phyloP scores from a whole-genome alignment of 139 green algal genomes.

The Chlamydomonas sp. region DNA sequence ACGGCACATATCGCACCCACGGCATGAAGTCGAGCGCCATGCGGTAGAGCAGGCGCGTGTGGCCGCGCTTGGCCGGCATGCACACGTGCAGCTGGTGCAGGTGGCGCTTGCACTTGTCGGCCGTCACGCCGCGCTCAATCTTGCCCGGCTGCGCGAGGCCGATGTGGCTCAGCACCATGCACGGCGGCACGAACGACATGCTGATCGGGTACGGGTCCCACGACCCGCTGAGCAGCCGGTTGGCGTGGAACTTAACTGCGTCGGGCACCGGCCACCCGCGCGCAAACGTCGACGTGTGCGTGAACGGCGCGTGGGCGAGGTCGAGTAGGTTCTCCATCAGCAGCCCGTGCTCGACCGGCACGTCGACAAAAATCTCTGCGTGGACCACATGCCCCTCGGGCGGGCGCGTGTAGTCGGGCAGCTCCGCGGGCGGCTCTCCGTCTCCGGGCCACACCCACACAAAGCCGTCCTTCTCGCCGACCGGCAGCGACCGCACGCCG shows the following conservation, averaged over 20 bases:
- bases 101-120: conserved; percentile 76
- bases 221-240: conserved; percentile 57
- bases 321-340: conserved; percentile 98
- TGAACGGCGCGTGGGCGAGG: conserved; percentile 97
- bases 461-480: conserved; percentile 84
- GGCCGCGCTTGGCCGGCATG: conserved; percentile 70
- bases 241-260: conserved; percentile 74
- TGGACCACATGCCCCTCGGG: conserved; percentile 74
- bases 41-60: conserved; percentile 93
- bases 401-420: conserved; percentile 48
- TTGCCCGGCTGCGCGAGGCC: conserved; percentile 86
- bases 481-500: conserved; percentile 64
- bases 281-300: conserved; percentile 94
- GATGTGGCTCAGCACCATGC: conserved; percentile 82
- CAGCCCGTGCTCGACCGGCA: conserved; percentile 96
- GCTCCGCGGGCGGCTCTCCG: conserved; percentile 30
- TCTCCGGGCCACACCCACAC: conserved; percentile 87
- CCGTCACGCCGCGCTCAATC: conserved; percentile 62
- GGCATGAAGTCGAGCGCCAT: conserved; percentile 94
- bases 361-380: conserved; percentile 82
- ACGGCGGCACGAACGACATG: conserved; percentile 94
- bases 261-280: conserved; percentile 93
- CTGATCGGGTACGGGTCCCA: conserved; percentile 99
- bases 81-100: conserved; percentile 97
- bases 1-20: conserved; percentile 78